A percentile compares a stretch with the other conserved stretches of the same genome.
phyloP scores from a whole-genome alignment of 1,139 yeast genomes.

The Lodderomyces metapsilosis region DNA sequence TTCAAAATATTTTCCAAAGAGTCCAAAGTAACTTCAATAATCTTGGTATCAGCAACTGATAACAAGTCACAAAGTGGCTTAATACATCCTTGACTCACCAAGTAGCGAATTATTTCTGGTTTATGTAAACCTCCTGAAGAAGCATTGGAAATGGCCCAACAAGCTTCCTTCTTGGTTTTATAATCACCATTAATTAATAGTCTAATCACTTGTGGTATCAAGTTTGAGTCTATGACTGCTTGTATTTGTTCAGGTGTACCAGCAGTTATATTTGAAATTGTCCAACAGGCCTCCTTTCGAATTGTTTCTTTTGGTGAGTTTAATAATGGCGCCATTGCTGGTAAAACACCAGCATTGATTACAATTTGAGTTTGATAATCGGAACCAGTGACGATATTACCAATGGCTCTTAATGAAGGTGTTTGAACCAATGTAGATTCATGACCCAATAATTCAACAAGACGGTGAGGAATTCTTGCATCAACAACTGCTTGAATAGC shows the following conservation, averaged over 20 bases:
- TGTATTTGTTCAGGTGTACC: constrained; percentile 95
- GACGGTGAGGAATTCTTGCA: constrained; percentile 90
- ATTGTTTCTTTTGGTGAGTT: constrained; percentile 87
- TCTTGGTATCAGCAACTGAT: constrained; percentile 83
- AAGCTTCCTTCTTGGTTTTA: constrained; percentile 96
- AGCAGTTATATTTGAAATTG: constrained; percentile 95
- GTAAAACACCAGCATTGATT: constrained; percentile 87
- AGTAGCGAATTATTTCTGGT: constrained; percentile 91
- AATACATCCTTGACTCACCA: constrained; percentile 93
- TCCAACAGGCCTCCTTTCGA: constrained; percentile 98
- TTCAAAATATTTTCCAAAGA: constrained; percentile 91
- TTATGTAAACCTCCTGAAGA: constrained; percentile 90
- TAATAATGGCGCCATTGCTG: constrained; percentile 78
- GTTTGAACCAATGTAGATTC: constrained; percentile 88
- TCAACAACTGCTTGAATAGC: constrained; percentile 97
- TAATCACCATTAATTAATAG: constrained; percentile 82
- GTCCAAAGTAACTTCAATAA: constrained; percentile 92
- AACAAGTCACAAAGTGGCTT: constrained; percentile 94
- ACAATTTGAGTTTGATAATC: constrained; percentile 94
- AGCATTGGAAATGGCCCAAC: constrained; percentile 99
- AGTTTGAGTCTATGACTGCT: constrained; percentile 91
- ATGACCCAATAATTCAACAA: constrained; percentile 85
- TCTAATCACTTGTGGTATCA: constrained; percentile 89
- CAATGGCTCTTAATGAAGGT: constrained; percentile 95
- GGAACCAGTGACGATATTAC: constrained; percentile 96